A percentile compares a stretch with the other conserved stretches of the same genome.
phyloP scores from a whole-genome alignment of 139 green algal species.

The Zygnema circumcarinatum region DNA sequence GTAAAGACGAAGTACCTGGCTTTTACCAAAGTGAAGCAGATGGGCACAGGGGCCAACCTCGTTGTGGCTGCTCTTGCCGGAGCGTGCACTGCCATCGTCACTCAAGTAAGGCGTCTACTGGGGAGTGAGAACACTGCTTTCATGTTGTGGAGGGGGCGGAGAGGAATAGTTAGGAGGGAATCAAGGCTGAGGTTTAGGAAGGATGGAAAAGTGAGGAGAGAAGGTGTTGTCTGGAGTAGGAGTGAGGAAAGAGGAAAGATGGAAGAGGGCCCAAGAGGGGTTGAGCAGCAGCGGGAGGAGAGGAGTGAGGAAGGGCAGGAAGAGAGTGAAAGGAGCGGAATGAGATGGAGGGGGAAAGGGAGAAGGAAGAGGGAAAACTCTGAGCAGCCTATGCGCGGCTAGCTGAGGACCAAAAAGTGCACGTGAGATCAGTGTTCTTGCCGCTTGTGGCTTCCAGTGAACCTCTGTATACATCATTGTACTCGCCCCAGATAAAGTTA shows the following conservation, averaged over 20 bases:
- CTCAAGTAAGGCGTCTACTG: constrained; percentile 51
- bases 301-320: constrained; percentile 54
- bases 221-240: too few relatives aligned
- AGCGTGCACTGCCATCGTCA: constrained; percentile 56
- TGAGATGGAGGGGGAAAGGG: not conserved
- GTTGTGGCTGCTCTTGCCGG: constrained; percentile 56
- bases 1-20: constrained; percentile 54
- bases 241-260: not conserved
- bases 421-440: too few relatives aligned
- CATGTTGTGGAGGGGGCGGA: too few relatives aligned
- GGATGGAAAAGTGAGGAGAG: not conserved
- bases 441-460: too few relatives aligned
- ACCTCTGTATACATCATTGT: too few relatives aligned
- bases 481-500: too few relatives aligned
- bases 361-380: constrained; percentile 18
- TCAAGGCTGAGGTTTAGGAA: not conserved
- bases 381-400: not conserved
- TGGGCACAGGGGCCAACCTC: constrained; percentile 56
- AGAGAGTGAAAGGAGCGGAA: constrained; percentile 33
- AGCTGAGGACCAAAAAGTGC: constrained; percentile 2
- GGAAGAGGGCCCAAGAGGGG: not conserved
- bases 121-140: not conserved
- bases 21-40: not conserved
- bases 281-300: constrained; percentile 42
- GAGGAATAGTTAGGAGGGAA: not conserved